Evolutionary conservation across 148 eudicot genomes (phyloP).

Genomic region (Rhododendron williamsianum): DNA sequence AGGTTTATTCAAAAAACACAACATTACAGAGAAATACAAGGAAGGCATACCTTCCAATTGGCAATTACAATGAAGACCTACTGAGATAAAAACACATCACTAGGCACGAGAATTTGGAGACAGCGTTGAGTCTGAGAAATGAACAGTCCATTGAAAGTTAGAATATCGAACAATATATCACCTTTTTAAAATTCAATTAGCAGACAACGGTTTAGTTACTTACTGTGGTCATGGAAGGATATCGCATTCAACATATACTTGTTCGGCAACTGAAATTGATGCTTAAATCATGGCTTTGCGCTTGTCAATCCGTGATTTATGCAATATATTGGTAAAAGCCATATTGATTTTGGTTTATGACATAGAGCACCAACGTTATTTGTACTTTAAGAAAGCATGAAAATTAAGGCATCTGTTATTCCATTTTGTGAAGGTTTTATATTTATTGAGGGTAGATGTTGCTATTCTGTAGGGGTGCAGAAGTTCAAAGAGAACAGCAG

Average conservation of each 20-base stretch:
- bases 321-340: background rate
- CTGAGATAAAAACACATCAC: background rate
- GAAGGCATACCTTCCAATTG: background rate
- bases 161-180: background rate
- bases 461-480: slow-evolving; percentile 13
- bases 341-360: background rate
- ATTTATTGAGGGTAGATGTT: background rate
- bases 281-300: background rate
- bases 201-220: background rate
- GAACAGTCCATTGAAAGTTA: background rate
- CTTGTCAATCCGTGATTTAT: background rate
- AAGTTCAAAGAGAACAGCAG: slow-evolving; percentile 23
- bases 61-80: background rate
- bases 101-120: background rate
- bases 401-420: background rate
- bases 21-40: background rate
- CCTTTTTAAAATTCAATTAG: background rate
- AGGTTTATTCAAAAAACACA: background rate
- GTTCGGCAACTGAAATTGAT: background rate
- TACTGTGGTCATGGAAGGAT: background rate
- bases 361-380: background rate
- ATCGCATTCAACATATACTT: background rate
- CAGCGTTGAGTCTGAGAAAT: background rate
- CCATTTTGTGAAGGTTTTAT: background rate
- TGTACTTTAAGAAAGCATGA: background rate